phyloP scores from a whole-genome alignment of 352 stramenopile genomes.

The Peronospora destructor region DNA sequence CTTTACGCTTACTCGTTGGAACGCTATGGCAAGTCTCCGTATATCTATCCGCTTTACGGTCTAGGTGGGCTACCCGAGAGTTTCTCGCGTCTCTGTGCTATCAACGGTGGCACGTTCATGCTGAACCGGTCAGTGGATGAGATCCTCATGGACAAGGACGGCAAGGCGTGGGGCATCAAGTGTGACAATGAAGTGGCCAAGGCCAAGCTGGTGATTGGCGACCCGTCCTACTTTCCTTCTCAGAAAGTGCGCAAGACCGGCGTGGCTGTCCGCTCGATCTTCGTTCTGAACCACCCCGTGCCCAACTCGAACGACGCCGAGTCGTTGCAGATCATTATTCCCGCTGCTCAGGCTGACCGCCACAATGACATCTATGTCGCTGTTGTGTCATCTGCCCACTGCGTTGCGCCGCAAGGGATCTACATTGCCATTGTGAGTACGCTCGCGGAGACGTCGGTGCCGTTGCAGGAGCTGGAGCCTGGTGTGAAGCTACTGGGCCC shows the following conservation, averaged over 20 bases:
- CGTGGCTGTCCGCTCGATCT: conserved; percentile 97
- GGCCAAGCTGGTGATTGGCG: conserved; percentile 96
- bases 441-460: conserved; percentile 93
- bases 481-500: conserved; percentile 93
- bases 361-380: conserved; percentile 99
- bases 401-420: conserved; percentile 92
- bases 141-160: conserved; percentile 89
- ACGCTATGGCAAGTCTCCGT: conserved; percentile 94
- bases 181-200: conserved; percentile 93
- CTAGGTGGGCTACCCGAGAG: conserved; percentile 96
- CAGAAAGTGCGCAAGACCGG: conserved; percentile 91
- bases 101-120: conserved; percentile 99
- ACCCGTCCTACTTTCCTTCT: conserved; percentile 96
- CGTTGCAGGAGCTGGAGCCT: conserved; percentile 91
- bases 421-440: conserved; percentile 99
- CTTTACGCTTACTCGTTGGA: conserved; percentile 98
- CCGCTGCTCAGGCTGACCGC: conserved; percentile 91
- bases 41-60: conserved; percentile 99
- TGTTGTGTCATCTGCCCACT: conserved; percentile 91
- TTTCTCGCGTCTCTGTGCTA: conserved; percentile 98
- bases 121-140: conserved; percentile 94
- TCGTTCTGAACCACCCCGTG: conserved; percentile 98
- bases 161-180: conserved; percentile 90
- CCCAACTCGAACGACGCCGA: conserved; percentile 94
- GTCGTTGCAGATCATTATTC: conserved; percentile 98